A percentile compares a stretch with the other conserved stretches of the same genome.
Evolutionary conservation across 2,329 filamentous ascomycete species (phyloP).

Genomic region (Trichoderma koningiopsis): DNA sequence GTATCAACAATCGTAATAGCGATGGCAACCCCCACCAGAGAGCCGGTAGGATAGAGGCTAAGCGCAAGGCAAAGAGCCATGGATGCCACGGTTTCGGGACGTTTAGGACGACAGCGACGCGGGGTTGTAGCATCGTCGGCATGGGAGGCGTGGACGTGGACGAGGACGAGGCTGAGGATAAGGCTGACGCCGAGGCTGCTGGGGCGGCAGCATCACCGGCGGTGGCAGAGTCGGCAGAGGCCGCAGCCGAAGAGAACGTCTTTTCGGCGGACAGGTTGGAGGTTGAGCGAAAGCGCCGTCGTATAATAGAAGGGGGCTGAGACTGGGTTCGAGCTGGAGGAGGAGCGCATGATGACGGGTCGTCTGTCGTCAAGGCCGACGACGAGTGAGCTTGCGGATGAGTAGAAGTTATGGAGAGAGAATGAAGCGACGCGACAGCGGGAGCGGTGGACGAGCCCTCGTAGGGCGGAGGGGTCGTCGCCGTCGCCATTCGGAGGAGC

Average conservation of each 20-base stretch:
- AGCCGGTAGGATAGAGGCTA: conserved; percentile 69
- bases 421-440: conserved; percentile 18
- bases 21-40: conserved; percentile 72
- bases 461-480: conserved; percentile 31
- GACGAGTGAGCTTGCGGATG: background rate
- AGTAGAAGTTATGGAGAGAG: background rate
- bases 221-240: background rate
- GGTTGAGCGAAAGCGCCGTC: background rate
- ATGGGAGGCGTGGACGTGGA: conserved; percentile 20
- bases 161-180: background rate
- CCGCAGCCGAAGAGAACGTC: background rate
- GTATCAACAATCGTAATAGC: conserved; percentile 67
- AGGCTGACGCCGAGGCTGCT: background rate
- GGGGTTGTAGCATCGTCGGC: conserved; percentile 66
- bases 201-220: background rate
- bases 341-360: background rate
- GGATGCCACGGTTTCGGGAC: conserved; percentile 73
- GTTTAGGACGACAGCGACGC: conserved; percentile 76
- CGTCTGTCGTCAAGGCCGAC: background rate
- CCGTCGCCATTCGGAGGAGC: conserved; percentile 22
- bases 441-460: conserved; percentile 29
- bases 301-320: background rate
- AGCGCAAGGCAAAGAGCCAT: conserved; percentile 71
- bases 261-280: conserved; percentile 1
- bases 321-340: background rate